Percentiles rank a stretch among this genome's conserved stretches.
Conservation (phyloP, 2,329 filamentous ascomycete species). For the Orbilia javanica region DNA sequence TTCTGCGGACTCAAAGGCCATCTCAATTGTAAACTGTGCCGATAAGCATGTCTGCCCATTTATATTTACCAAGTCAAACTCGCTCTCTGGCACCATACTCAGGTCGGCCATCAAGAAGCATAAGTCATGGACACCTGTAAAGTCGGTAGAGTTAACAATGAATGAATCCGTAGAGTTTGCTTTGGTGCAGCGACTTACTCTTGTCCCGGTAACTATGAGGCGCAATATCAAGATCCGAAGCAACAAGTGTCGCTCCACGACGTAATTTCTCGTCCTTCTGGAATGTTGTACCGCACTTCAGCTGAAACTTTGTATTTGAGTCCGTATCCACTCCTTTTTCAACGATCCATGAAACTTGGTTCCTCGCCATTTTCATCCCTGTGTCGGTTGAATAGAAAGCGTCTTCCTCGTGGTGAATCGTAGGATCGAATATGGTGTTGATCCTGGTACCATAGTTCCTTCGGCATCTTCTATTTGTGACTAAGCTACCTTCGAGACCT, state of each 20-base stretch:
- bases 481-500: conserved; percentile 48
- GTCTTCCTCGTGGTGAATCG: conserved; percentile 56
- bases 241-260: conserved; percentile 52
- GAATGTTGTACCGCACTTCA: conserved; percentile 57
- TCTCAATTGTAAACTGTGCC: conserved; percentile 54
- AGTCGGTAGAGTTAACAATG: neutral
- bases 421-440: conserved; percentile 53
- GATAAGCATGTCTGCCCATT: conserved; percentile 49
- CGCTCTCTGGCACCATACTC: conserved; percentile 40
- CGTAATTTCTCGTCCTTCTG: conserved; percentile 56
- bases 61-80: conserved; percentile 52
- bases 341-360: conserved; percentile 57
- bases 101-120: conserved; percentile 57
- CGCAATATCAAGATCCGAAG: conserved; percentile 48
- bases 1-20: conserved; percentile 55
- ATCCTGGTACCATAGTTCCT: conserved; percentile 57
- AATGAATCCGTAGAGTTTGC: neutral
- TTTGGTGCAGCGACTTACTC: conserved; percentile 24
- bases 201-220: conserved; percentile 53
- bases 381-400: conserved; percentile 56
- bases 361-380: conserved; percentile 57
- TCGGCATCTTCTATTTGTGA: conserved; percentile 52
- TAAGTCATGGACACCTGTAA: conserved; percentile 50
- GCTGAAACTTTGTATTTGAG: conserved; percentile 47
- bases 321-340: conserved; percentile 53